Evolutionary conservation across 2,329 filamentous ascomycete genomes (phyloP), one percentile per base, ranked within the genome.

Genomic region (Coniochaeta sp.): DNA sequence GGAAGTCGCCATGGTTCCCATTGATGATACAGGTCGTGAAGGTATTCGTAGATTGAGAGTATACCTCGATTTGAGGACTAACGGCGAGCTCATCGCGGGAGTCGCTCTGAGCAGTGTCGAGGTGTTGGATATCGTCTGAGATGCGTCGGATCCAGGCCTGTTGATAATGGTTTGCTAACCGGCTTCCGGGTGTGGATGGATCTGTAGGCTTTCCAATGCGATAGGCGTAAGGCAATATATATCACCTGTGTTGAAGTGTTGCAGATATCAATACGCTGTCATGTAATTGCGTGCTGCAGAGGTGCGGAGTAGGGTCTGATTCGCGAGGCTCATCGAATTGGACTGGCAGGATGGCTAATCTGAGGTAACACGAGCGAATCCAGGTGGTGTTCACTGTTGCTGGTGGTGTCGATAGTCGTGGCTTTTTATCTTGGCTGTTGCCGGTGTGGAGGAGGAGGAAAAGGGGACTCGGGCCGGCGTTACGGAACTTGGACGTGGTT

Each of bases 41-140:
- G 50, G 40, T 7, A 8, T 9, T 27, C 18, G 47, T 16, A 33
- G 18, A 12, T 32, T 33, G 47, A 49, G 22, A n/a, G 18, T 35
- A 30, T n/a, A n/a, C n/a, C 20, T 49, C 31, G 47, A 18, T 18
- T 28, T 16, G 14, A 35, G 28, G 30, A 49, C 28, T 22, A 22
- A 33, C 27, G 47, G 28, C 47, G 47, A 49, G 47, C 31, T 35
- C 47, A 49, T 49, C 27, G 45, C 45, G 30, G 28, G 24, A 3
- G 8, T 20, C 26, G 26, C 26, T 24, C 13, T 4, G 24, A 4
- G n/a, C n/a, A 20, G 20, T 30, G 3, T 30, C 3, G 28, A 20
- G 14, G 18, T 48, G 14, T 22, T 8, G n/a, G n/a, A 6, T 48
- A 48, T 48, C 26, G 28, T 30, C 6, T 28, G 16, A 5, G n/a